These are phyloP conservation scores for Mimosa bimucronata DNA, from an alignment of 306 rosid species.

Conservation along the genomic window DNA sequence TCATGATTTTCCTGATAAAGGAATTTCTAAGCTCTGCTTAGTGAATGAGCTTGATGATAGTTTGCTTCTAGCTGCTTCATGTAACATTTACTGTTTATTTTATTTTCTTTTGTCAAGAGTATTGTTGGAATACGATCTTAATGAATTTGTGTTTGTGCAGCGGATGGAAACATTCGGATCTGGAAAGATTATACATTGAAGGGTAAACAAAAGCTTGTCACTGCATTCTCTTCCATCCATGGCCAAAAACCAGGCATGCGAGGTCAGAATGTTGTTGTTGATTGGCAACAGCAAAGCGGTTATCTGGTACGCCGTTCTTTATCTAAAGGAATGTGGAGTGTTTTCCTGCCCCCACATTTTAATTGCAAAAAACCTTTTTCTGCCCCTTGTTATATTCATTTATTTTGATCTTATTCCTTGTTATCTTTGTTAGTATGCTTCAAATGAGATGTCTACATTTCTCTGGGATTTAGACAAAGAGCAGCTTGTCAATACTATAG, in stretches of 20 bases:
- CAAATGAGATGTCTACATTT: constrained; percentile 77
- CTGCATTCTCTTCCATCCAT: constrained; percentile 93
- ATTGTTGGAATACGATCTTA: constrained; percentile 20
- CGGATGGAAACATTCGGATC: constrained; percentile 85
- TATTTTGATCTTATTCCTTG: constrained; percentile 29
- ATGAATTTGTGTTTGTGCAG: constrained; percentile 48
- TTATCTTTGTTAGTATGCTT: constrained; percentile 67
- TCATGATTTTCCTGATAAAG: constrained; percentile 88
- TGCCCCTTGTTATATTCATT: constrained; percentile 15
- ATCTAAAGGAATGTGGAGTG: constrained; percentile 32
- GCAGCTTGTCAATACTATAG: constrained; percentile 72
- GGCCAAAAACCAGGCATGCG: constrained; percentile 89
- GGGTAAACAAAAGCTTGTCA: constrained; percentile 88
- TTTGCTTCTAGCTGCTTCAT: constrained; percentile 96
- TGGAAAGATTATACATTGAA: constrained; percentile 89
- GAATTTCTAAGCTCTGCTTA: constrained; percentile 91
- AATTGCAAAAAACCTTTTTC: constrained; percentile 3
- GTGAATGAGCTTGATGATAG: constrained; percentile 96
- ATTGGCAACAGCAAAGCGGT: constrained; percentile 98
- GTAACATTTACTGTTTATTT: constrained; percentile 52
- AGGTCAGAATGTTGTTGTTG: constrained; percentile 87
- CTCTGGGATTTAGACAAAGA: constrained; percentile 96
- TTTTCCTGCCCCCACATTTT: background rate
- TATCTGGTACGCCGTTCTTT: constrained; percentile 70
- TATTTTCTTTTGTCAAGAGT: constrained; percentile 12